phyloP scores from a whole-genome alignment of 768 basidiomycete species.

The Pulveroboletus sp. region DNA sequence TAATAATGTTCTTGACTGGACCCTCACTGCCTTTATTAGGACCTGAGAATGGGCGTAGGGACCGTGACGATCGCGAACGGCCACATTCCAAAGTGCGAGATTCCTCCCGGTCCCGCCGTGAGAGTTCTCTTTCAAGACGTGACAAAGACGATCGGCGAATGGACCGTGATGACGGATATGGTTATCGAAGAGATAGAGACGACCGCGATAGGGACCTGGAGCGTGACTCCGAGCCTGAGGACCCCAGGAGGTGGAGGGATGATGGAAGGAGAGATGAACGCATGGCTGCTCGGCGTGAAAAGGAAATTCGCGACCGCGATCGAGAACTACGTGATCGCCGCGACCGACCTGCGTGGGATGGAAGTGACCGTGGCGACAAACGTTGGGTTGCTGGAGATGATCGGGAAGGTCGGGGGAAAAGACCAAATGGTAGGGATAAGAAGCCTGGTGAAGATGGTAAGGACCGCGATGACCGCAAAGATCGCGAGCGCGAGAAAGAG shows the following conservation, averaged over 20 bases:
- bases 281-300: slow-evolving; percentile 58
- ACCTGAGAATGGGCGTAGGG: slow-evolving; percentile 52
- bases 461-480: slow-evolving; percentile 51
- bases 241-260: slow-evolving; percentile 76
- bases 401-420: slow-evolving; percentile 63
- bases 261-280: slow-evolving; percentile 81
- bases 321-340: slow-evolving; percentile 43
- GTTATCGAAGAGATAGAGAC: slow-evolving; percentile 30
- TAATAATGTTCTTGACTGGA: background rate
- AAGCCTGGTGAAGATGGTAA: slow-evolving; percentile 45
- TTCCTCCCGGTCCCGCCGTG: slow-evolving; percentile 58
- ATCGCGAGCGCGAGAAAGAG: slow-evolving; percentile 71
- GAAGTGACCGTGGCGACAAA: slow-evolving; percentile 44
- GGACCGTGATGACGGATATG: slow-evolving; percentile 31
- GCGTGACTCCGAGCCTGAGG: slow-evolving; percentile 56
- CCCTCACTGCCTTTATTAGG: slow-evolving; percentile 34
- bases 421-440: slow-evolving; percentile 56
- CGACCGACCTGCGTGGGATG: slow-evolving; percentile 49
- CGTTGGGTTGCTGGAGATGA: slow-evolving; percentile 65
- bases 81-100: slow-evolving; percentile 65
- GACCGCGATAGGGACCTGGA: slow-evolving; percentile 43
- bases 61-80: slow-evolving; percentile 61
- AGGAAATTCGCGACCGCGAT: slow-evolving; percentile 39
- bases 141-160: slow-evolving; percentile 42
- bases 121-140: slow-evolving; percentile 51